Conservation (phyloP, 2,329 filamentous ascomycete genomes). For the Cladosporium cucumerinum region DNA sequence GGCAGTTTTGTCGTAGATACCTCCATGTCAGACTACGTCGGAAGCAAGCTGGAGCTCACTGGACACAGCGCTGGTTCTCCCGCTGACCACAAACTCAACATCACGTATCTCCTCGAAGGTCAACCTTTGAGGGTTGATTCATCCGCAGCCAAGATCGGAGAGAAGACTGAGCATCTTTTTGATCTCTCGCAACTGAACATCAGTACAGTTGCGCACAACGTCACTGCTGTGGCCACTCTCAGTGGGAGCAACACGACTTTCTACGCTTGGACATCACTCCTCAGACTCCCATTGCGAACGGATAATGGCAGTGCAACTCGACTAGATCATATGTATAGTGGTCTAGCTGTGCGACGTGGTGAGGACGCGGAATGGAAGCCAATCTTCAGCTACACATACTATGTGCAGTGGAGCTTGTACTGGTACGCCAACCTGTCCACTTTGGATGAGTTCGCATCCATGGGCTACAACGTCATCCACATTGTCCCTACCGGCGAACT, state of each 20-base stretch:
- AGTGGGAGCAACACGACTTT: slow-evolving; percentile 35
- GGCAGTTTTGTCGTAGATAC: slow-evolving; percentile 44
- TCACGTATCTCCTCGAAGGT: slow-evolving; percentile 22
- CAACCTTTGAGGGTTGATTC: background rate
- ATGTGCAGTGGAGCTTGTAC: slow-evolving; percentile 39
- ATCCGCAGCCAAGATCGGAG: background rate
- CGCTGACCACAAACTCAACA: background rate
- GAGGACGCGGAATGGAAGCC: slow-evolving; percentile 32
- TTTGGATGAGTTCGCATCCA: slow-evolving; percentile 36
- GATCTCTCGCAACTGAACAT: background rate
- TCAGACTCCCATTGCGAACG: slow-evolving; percentile 39
- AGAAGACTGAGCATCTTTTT: slow-evolving; percentile 5
- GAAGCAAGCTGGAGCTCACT: slow-evolving; percentile 21
- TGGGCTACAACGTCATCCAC: slow-evolving; percentile 48
- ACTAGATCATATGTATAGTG: slow-evolving; percentile 46
- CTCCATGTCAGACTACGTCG: slow-evolving; percentile 38
- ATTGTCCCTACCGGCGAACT: slow-evolving; percentile 30
- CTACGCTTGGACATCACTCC: slow-evolving; percentile 36
- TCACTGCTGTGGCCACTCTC: slow-evolving; percentile 35
- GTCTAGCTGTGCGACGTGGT: slow-evolving; percentile 40
- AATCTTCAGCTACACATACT: slow-evolving; percentile 46
- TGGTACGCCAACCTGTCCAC: slow-evolving; percentile 34
- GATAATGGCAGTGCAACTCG: slow-evolving; percentile 43
- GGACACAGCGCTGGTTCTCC: background rate
- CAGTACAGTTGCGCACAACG: slow-evolving; percentile 30